These are phyloP conservation scores for Populus pruinosa DNA, from an alignment of 345 rosid genomes.

Conservation along the genomic window DNA sequence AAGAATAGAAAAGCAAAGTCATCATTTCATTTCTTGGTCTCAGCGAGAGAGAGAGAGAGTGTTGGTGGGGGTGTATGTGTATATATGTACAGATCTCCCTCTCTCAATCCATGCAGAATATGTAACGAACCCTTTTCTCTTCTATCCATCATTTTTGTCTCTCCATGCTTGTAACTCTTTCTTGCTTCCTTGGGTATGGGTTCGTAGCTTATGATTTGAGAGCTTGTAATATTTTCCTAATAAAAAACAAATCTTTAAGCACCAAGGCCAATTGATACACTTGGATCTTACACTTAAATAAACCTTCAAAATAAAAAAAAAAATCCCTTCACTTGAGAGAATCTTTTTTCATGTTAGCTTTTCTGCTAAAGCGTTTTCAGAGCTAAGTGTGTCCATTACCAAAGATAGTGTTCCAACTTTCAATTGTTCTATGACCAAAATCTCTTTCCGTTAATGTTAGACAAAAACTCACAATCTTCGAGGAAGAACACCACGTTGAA, in stretches of 20 bases:
- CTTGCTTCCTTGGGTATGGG: too few relatives aligned
- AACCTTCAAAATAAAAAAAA: too few relatives aligned
- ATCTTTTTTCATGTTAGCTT: not conserved
- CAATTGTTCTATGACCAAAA: not conserved
- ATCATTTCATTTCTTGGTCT: slow-evolving; percentile 4
- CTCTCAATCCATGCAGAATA: slow-evolving; percentile 1
- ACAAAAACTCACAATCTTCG: slow-evolving; percentile 1
- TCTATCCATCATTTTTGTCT: not conserved
- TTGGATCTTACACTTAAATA: too few relatives aligned
- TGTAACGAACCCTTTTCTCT: slow-evolving; percentile 3
- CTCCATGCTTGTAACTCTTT: not conserved
- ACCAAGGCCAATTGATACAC: too few relatives aligned
- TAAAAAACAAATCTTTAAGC: too few relatives aligned
- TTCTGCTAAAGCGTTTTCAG: not conserved
- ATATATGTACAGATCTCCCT: slow-evolving; percentile 7
- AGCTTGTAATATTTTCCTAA: too few relatives aligned
- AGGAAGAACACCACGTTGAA: slow-evolving; percentile 19
- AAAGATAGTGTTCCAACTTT: not conserved
- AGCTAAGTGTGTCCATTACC: not conserved
- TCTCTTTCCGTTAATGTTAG: slow-evolving; percentile 1
- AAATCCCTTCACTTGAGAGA: too few relatives aligned
- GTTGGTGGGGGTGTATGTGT: not conserved
- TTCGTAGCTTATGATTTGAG: too few relatives aligned
- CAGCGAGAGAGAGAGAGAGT: not conserved
- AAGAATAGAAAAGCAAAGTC: not conserved